Evolutionary conservation across 495 filamentous ascomycete genomes (phyloP).

Genomic region (Hypoxylon lienhwacheense): DNA sequence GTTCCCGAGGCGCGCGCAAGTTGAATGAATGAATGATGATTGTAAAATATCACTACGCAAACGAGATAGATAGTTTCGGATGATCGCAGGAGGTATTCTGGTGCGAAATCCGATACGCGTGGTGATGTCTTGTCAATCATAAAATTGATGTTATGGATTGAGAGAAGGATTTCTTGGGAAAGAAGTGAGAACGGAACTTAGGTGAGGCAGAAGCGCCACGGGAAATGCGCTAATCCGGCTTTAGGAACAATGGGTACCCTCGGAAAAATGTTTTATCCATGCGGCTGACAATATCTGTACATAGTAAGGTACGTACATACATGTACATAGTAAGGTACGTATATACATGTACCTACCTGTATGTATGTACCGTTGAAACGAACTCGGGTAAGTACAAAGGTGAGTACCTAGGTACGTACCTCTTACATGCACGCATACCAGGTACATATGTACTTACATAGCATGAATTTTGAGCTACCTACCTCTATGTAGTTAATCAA

Average conservation of each 20-base stretch:
- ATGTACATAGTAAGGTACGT: too few species aligned
- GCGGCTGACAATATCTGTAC: conserved; percentile 4
- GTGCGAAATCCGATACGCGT: conserved; percentile 43
- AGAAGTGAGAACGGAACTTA: conserved; percentile 15
- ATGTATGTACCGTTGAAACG: too few species aligned
- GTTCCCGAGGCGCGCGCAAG: conserved; percentile 38
- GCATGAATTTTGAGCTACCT: too few species aligned
- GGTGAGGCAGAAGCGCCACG: conserved; percentile 26
- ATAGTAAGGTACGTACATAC: conserved; percentile 9
- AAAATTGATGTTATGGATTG: conserved; percentile 39
- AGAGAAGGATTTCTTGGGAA: conserved; percentile 27
- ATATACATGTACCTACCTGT: too few species aligned
- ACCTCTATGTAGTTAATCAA: neutral
- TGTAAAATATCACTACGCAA: conserved; percentile 22
- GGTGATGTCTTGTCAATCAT: conserved; percentile 36
- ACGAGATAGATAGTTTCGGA: conserved; percentile 35
- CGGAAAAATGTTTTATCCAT: conserved; percentile 35
- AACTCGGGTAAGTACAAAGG: too few species aligned
- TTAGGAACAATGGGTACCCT: conserved; percentile 1
- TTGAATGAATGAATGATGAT: conserved; percentile 18
- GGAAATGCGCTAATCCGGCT: conserved; percentile 23
- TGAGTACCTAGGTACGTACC: conserved; percentile 1
- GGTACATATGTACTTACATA: too few species aligned
- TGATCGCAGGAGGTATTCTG: conserved; percentile 32
- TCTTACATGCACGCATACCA: neutral